These are phyloP conservation scores for Schizosaccharomyces japonicus DNA, from an alignment of 805 yeast genomes.

Conservation along the genomic window DNA sequence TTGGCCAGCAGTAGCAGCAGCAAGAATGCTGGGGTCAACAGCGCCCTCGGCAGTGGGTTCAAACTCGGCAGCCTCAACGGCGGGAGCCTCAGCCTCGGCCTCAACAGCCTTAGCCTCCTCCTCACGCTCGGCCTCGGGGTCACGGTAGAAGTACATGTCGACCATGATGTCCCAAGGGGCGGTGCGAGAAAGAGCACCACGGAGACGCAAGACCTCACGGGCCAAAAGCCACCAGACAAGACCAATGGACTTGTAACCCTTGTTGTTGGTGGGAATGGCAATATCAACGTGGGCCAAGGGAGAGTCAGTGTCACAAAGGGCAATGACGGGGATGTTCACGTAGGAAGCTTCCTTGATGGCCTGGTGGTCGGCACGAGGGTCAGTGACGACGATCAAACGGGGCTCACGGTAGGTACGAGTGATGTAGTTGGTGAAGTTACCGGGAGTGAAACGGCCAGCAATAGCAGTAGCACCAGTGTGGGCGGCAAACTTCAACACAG, in stretches of 20 bases:
- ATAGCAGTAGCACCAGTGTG: slow-evolving; percentile 99
- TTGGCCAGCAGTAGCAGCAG: slow-evolving; percentile 10
- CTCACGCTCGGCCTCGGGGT: slow-evolving; percentile 94
- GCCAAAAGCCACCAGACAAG: slow-evolving; percentile 98
- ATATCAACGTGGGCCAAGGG: slow-evolving; percentile 98
- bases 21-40: slow-evolving; percentile 20
- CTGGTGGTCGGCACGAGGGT: slow-evolving; percentile 99
- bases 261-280: slow-evolving; percentile 99
- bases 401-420: slow-evolving; percentile 99
- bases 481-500: slow-evolving; percentile 96
- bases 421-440: slow-evolving; percentile 99
- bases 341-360: slow-evolving; percentile 99
- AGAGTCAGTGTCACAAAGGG: slow-evolving; percentile 94
- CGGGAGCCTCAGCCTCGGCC: slow-evolving; percentile 30
- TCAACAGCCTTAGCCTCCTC: slow-evolving; percentile 38
- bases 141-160: slow-evolving; percentile 99
- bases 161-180: slow-evolving; percentile 99
- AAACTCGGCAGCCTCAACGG: slow-evolving; percentile 28
- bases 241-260: slow-evolving; percentile 99
- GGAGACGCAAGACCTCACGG: slow-evolving; percentile 96
- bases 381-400: slow-evolving; percentile 95
- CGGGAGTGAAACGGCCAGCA: slow-evolving; percentile 99
- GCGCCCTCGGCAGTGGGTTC: slow-evolving; percentile 26
- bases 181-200: slow-evolving; percentile 90
- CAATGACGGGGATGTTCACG: slow-evolving; percentile 99